Conservation (phyloP, 1,284 basidiomycete species). For the Rhodotorula sp. region DNA sequence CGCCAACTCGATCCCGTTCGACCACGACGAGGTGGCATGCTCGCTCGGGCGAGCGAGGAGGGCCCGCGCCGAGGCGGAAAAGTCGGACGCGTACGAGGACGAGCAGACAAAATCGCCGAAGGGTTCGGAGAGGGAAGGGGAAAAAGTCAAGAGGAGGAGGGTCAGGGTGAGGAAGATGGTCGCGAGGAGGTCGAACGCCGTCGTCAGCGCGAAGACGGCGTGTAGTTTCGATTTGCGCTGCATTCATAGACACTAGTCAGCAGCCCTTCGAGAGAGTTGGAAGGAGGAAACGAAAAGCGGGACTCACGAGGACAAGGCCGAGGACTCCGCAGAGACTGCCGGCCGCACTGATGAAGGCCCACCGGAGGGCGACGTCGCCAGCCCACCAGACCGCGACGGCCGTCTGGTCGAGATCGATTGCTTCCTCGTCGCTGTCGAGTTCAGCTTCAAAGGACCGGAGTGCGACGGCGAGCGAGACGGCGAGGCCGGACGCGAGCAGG, state of each 20-base stretch:
- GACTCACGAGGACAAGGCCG: constrained; percentile 27
- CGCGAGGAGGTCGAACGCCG: constrained; percentile 28
- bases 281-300: too few relatives aligned
- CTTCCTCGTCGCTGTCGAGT: constrained; percentile 7
- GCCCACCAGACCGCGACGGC: constrained; percentile 24
- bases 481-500: constrained; percentile 20
- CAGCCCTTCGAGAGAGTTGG: too few relatives aligned
- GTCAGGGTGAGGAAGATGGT: constrained; percentile 23
- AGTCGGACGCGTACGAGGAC: constrained; percentile 18
- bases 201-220: constrained; percentile 31
- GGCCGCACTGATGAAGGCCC: constrained; percentile 16
- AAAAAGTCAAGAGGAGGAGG: constrained; percentile 25
- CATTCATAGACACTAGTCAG: too few relatives aligned
- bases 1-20: constrained; percentile 13
- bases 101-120: constrained; percentile 32
- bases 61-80: neutral
- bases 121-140: constrained; percentile 22
- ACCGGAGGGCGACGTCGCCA: constrained; percentile 11
- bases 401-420: constrained; percentile 15
- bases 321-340: constrained; percentile 17
- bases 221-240: constrained; percentile 20
- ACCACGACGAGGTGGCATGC: neutral
- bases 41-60: constrained; percentile 3
- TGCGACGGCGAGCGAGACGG: constrained; percentile 5
- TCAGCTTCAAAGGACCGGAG: neutral